These are phyloP conservation scores for Beauveria australis DNA, from an alignment of 2,329 filamentous ascomycete species.

Conservation along the genomic window DNA sequence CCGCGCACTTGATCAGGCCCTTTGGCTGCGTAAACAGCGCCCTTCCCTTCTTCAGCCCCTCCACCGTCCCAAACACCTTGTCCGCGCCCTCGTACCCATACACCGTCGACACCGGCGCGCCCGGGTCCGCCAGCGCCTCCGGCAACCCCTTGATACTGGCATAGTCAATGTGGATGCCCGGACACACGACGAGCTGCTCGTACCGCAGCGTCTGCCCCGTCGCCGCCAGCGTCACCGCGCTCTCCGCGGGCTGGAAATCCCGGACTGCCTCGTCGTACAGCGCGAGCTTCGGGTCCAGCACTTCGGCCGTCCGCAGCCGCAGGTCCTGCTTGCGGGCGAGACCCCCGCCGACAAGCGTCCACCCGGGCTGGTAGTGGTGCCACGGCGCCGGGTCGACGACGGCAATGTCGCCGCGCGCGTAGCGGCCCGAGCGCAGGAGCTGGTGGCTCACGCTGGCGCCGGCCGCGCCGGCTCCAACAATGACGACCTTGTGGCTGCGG, in stretches of 20 bases:
- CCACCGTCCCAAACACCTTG: slow-evolving; percentile 42
- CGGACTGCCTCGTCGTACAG: slow-evolving; percentile 48
- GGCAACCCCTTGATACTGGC: slow-evolving; percentile 45
- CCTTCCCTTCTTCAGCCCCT: slow-evolving; percentile 38
- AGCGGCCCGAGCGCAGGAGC: slow-evolving; percentile 51
- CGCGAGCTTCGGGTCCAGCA: slow-evolving; percentile 53
- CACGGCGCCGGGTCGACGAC: slow-evolving; percentile 53
- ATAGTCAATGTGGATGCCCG: slow-evolving; percentile 46
- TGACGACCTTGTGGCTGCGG: slow-evolving; percentile 51
- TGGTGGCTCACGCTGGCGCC: slow-evolving; percentile 60
- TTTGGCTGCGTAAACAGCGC: slow-evolving; percentile 54
- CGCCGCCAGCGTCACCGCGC: slow-evolving; percentile 47
- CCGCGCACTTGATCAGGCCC: slow-evolving; percentile 52
- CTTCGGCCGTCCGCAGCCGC: slow-evolving; percentile 36
- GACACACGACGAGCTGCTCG: slow-evolving; percentile 56
- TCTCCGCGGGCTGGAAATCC: slow-evolving; percentile 46
- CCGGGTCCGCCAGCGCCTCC: slow-evolving; percentile 42
- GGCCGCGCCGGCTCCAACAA: slow-evolving; percentile 59
- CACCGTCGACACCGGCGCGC: slow-evolving; percentile 45
- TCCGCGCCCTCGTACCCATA: slow-evolving; percentile 48
- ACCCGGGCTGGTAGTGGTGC: slow-evolving; percentile 63
- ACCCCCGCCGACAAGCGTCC: slow-evolving; percentile 60
- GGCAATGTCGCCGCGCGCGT: slow-evolving; percentile 52
- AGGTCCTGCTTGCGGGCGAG: slow-evolving; percentile 55
- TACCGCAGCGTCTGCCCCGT: slow-evolving; percentile 41